Base-by-base conservation (phyloP, 169 alveolate genomes). In the Eimeria necatrix region DNA sequence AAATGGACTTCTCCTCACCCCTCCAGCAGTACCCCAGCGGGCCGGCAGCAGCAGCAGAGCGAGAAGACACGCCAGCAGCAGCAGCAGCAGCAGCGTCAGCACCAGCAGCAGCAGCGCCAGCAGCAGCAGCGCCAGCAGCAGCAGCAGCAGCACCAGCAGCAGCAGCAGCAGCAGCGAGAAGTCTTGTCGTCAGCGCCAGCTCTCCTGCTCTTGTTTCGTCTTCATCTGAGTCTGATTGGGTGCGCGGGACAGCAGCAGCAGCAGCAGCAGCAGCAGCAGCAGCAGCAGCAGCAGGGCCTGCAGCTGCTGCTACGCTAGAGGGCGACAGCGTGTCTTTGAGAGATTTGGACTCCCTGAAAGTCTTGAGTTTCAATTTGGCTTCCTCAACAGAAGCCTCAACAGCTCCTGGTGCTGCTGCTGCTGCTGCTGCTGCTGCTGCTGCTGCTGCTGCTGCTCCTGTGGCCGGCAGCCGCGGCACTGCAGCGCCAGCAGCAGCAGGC, bases 1-100 rank as follows among this genome's bases (percentile, higher is more conserved):
- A 26, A 20, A 18, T 20, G 32, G 12, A 26, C n/a, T 20, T 18
- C 6, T 61, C 32, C 12, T 10, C n/a, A 61, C 73, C n/a, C n/a
- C n/a, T 26, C n/a, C 32, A 10, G 12, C 4, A 61, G 12, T 4
- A 4, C 73, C n/a, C 24, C 4, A 61, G 73, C 12, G 73, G 32
- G n/a, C 32, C 73, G n/a, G 73, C 73, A 61, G 73, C 73, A 61
- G n/a, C 73, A 61, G 73, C 73, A 61, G 73, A 14, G n/a, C n/a
- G 73, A 14, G 4, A 14, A 4, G n/a, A 61, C 73, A 61, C 73
- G n/a, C 32, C 22, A 61, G n/a, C 4, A 10, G 16, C 73, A 4
- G 16, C 4, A 61, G n/a, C 73, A 61, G 73, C 12, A 3, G n/a
- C 32, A 61, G 73, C 73, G 6, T 20, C 73, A 61, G 73, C 73